Evolutionary conservation across 75 land plant genomes (phyloP).

Genomic region (Chamaecyparis obtusa): DNA sequence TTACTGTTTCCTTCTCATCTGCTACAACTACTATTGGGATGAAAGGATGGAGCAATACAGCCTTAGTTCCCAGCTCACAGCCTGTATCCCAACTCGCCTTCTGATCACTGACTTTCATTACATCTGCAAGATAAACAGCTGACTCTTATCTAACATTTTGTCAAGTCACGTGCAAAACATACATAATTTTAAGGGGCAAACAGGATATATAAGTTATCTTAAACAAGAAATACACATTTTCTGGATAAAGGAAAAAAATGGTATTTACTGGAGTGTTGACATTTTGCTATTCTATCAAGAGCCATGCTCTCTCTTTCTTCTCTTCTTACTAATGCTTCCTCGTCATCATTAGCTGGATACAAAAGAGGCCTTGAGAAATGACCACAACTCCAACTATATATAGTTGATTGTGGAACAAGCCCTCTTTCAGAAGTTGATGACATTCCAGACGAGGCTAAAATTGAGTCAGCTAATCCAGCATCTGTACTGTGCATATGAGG

Average conservation of each 20-base stretch:
- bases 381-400: constrained; percentile 95
- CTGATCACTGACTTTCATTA: constrained; percentile 68
- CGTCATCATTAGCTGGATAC: constrained; percentile 69
- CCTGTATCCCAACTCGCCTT: constrained; percentile 78
- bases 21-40: constrained; percentile 75
- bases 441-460: constrained; percentile 28
- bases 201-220: neutral
- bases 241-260: neutral
- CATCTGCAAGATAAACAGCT: constrained; percentile 43
- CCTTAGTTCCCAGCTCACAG: constrained; percentile 65
- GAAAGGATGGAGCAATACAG: constrained; percentile 79
- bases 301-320: constrained; percentile 73
- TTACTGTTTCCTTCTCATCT: constrained; percentile 69
- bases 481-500: constrained; percentile 54
- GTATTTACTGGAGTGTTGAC: constrained; percentile 74
- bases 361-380: constrained; percentile 92
- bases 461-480: constrained; percentile 68
- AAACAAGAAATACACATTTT: neutral
- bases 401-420: constrained; percentile 72
- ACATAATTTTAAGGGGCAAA: neutral
- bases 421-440: constrained; percentile 43
- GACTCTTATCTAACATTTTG: neutral
- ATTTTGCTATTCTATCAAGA: constrained; percentile 75
- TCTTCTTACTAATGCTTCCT: constrained; percentile 61
- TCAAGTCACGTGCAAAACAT: neutral